Percentiles rank a stretch among this genome's conserved stretches.
These are phyloP conservation scores for Trametes maxima DNA, from an alignment of 768 basidiomycete genomes.

Conservation along the genomic window DNA sequence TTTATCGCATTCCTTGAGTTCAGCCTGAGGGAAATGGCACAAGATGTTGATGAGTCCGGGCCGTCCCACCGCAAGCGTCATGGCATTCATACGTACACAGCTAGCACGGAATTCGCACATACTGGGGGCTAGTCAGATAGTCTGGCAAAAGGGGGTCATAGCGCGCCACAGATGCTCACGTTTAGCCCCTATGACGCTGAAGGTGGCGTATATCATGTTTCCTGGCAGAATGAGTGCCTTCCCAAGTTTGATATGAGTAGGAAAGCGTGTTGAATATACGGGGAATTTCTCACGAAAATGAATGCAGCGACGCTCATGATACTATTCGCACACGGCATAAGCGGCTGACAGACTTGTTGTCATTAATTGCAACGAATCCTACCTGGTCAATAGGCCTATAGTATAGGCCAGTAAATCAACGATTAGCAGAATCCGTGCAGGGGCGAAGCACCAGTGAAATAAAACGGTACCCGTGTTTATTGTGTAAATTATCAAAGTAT, in stretches of 20 bases:
- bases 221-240: not conserved
- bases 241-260: too few relatives aligned
- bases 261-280: not conserved
- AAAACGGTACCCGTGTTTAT: not conserved
- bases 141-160: not conserved
- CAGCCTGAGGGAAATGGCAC: not conserved
- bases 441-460: too few relatives aligned
- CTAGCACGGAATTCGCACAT: not conserved
- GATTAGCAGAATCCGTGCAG: too few relatives aligned
- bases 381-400: not conserved
- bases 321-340: not conserved
- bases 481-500: not conserved
- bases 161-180: not conserved
- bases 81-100: not conserved
- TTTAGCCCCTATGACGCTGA: conserved; percentile 4
- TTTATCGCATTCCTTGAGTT: conserved; percentile 2
- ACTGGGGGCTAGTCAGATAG: not conserved
- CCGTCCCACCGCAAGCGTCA: too few relatives aligned
- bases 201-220: not conserved
- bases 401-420: too few relatives aligned
- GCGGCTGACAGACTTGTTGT: too few relatives aligned
- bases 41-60: too few relatives aligned
- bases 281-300: not conserved
- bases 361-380: not conserved
- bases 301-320: not conserved